Base-by-base conservation (phyloP, 805 yeast species). In the Monosporozyma siamensis region DNA sequence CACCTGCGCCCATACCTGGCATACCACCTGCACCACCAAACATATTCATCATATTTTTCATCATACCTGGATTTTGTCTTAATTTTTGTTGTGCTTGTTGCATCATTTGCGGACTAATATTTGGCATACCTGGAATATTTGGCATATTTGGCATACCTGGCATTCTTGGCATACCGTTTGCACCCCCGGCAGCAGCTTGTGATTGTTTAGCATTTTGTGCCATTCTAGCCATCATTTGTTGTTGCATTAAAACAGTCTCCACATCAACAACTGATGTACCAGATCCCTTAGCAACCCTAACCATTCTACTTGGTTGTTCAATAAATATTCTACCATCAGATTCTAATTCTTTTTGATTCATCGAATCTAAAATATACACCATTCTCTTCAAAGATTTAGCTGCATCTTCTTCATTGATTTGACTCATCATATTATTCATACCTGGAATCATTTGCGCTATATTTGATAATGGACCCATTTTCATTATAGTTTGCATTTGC, bases 371-470 rank as follows among this genome's bases (percentile, higher is more conserved):
- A 23, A 90, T 80, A 55, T 76, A 89, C 37, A 90, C 80, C 94
- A 90, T 87, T 49, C 81, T 73, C 60, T 89, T 90, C 68, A 90
- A 71, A 56, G 82, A 74, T 43, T 75, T 72, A n/a, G 86, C 76
- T 0, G 95, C 81, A 55, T 92, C 97, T 53, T 87, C 95, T 59
- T 88, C 97, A 22, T 95, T 92, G 35, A 86, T 79, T 61, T 85
- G 90, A 41, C 74, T 78, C 75, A 90, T 81, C 72, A 90, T 72
- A 29, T 89, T 77, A 66, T 88, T 76, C 56, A 96, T 86, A 21
- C 82, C 92, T 0, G 98, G 98, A 46, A 90, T 79, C 97, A 90
- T 90, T 42, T 82, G 77, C 3, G 97, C 96, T 48, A 90, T 86
- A 60, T 92, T 89, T 20, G 95, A 80, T 42, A 90, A 67, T 3